phyloP scores from a whole-genome alignment of 495 filamentous ascomycete genomes.

The Neurospora sp. region DNA sequence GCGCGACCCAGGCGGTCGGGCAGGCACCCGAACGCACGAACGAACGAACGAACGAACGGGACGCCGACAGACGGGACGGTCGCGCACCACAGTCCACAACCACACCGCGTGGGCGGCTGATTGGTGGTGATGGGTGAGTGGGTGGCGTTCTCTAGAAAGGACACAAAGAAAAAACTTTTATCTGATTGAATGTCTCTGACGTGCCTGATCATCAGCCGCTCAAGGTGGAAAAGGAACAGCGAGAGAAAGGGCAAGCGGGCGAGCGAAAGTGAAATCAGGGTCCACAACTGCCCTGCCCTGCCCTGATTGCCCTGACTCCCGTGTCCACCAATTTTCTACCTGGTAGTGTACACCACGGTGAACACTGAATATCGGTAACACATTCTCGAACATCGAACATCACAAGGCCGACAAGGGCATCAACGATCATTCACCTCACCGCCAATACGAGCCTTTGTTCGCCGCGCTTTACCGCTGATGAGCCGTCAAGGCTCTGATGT shows the following conservation, averaged over 20 bases:
- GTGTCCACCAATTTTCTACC: not conserved
- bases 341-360: not conserved
- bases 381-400: not conserved
- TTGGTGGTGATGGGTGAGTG: not conserved
- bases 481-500: not conserved
- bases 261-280: not conserved
- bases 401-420: not conserved
- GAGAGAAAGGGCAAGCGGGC: not conserved
- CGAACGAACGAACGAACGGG: not conserved
- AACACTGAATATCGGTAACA: not conserved
- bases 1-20: not conserved
- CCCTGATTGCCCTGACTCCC: not conserved
- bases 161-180: not conserved
- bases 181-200: not conserved
- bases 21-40: not conserved
- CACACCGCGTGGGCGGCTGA: not conserved
- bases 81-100: not conserved
- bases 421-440: not conserved
- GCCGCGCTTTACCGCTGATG: not conserved
- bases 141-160: not conserved
- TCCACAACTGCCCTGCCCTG: not conserved
- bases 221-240: not conserved
- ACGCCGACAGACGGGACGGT: not conserved
- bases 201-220: not conserved
- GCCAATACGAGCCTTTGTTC: not conserved